phyloP scores from a whole-genome alignment of 768 basidiomycete genomes.

The Kwoniella botswanensis region DNA sequence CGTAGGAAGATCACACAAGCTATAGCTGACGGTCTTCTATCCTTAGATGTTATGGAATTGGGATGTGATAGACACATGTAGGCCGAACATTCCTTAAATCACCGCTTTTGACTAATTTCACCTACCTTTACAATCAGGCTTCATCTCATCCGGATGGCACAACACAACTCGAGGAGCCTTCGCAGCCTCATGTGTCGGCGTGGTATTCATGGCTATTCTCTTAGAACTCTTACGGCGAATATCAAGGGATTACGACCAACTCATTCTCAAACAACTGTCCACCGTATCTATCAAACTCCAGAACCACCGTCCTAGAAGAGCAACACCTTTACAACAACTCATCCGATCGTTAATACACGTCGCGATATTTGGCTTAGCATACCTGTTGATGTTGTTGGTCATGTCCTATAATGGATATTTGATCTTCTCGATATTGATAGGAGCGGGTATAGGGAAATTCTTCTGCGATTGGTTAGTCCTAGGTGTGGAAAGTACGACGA shows the following conservation, averaged over 20 bases:
- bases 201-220: conserved; percentile 51
- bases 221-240: conserved; percentile 52
- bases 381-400: conserved; percentile 39
- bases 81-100: too few species aligned
- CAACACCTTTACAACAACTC: conserved; percentile 42
- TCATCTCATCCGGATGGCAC: conserved; percentile 53
- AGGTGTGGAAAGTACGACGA: conserved; percentile 11
- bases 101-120: not conserved
- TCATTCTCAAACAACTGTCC: conserved; percentile 28
- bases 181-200: conserved; percentile 53
- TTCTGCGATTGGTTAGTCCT: conserved; percentile 40
- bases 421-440: conserved; percentile 51
- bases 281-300: conserved; percentile 15
- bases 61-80: conserved; percentile 45
- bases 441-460: conserved; percentile 41
- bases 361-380: conserved; percentile 30
- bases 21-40: not conserved
- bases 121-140: conserved; percentile 34
- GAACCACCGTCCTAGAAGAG: conserved; percentile 13
- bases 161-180: conserved; percentile 48
- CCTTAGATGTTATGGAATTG: conserved; percentile 54
- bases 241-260: conserved; percentile 50
- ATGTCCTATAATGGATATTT: conserved; percentile 57
- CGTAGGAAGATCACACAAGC: not conserved
- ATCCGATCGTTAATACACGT: conserved; percentile 45